Percentiles rank a stretch among this genome's conserved stretches.
phyloP scores from a whole-genome alignment of 495 filamentous ascomycete genomes.

The Aspergillus diversus region DNA sequence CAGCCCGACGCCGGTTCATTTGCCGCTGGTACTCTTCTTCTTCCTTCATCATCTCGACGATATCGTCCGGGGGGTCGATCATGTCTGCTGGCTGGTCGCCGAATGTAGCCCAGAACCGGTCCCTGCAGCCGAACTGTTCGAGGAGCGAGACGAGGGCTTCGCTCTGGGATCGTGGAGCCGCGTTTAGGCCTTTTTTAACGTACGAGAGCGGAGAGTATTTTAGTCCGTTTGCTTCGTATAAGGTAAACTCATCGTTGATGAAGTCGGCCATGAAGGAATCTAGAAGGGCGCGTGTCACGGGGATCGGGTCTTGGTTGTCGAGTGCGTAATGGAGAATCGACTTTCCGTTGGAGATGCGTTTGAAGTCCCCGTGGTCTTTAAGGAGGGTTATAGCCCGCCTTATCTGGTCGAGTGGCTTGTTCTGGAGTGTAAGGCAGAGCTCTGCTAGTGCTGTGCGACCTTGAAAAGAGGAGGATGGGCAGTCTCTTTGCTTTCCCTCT shows the following conservation, averaged over 20 bases:
- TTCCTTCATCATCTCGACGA: constrained; percentile 4
- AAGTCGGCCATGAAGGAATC: constrained; percentile 15
- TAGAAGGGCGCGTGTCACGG: constrained; percentile 8
- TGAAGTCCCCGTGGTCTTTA: constrained; percentile 13
- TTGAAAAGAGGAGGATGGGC: constrained; percentile 13
- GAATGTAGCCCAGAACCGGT: constrained; percentile 14
- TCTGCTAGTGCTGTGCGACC: constrained; percentile 15
- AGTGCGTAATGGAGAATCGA: constrained; percentile 16
- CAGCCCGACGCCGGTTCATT: constrained; percentile 2
- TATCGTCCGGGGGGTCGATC: constrained; percentile 15
- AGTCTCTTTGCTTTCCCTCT: constrained; percentile 15
- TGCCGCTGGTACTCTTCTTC: constrained; percentile 17
- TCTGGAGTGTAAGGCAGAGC: constrained; percentile 4
- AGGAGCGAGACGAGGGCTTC: constrained; percentile 9
- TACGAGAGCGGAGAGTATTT: constrained; percentile 16
- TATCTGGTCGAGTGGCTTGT: constrained; percentile 11
- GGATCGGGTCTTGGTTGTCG: constrained; percentile 12
- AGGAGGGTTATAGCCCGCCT: constrained; percentile 8
- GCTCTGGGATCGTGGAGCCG: constrained; percentile 5
- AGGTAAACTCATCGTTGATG: constrained; percentile 16
- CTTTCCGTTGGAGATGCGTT: constrained; percentile 13
- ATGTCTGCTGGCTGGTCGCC: constrained; percentile 16
- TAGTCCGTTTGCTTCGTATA: constrained; percentile 15
- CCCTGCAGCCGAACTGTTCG: constrained; percentile 9
- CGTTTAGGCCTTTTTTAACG: constrained; percentile 7